phyloP scores from a whole-genome alignment of 2,329 filamentous ascomycete genomes.

The Dothistroma pini region DNA sequence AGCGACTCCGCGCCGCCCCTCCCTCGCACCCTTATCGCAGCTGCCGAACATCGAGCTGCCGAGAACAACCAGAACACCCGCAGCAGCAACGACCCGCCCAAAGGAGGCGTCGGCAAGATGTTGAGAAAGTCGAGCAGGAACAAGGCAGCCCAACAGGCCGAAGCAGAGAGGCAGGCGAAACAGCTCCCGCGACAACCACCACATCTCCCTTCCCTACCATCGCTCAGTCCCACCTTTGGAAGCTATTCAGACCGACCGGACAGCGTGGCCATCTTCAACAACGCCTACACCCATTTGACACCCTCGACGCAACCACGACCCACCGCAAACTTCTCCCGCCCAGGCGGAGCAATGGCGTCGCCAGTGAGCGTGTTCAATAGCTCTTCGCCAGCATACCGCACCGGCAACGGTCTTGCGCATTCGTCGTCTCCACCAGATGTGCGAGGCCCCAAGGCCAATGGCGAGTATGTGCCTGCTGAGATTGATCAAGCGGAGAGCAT shows the following conservation, averaged over 20 bases:
- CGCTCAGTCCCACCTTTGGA: constrained; percentile 56
- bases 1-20: constrained; percentile 11
- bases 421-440: constrained; percentile 24
- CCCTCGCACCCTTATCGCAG: constrained; percentile 14
- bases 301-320: constrained; percentile 44
- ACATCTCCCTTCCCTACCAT: constrained; percentile 47
- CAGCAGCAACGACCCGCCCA: constrained; percentile 5
- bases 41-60: constrained; percentile 2
- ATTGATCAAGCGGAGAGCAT: constrained; percentile 74
- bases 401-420: constrained; percentile 21
- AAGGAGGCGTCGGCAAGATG: constrained; percentile 21
- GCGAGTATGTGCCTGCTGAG: constrained; percentile 66
- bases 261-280: constrained; percentile 56
- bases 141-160: constrained; percentile 22
- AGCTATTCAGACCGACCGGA: constrained; percentile 64
- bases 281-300: constrained; percentile 32
- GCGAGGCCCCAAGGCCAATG: constrained; percentile 36
- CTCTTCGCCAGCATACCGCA: constrained; percentile 28
- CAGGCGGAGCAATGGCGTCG: constrained; percentile 23
- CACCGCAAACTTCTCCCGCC: constrained; percentile 34
- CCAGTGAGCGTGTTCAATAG: constrained; percentile 21
- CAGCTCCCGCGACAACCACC: constrained; percentile 59
- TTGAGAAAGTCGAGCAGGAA: constrained; percentile 38
- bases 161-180: constrained; percentile 36
- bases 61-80: not conserved